Percentiles rank a stretch among this genome's conserved stretches.
These are phyloP conservation scores for Malassezia cuniculi DNA, from an alignment of 1,284 basidiomycete species.

Conservation along the genomic window DNA sequence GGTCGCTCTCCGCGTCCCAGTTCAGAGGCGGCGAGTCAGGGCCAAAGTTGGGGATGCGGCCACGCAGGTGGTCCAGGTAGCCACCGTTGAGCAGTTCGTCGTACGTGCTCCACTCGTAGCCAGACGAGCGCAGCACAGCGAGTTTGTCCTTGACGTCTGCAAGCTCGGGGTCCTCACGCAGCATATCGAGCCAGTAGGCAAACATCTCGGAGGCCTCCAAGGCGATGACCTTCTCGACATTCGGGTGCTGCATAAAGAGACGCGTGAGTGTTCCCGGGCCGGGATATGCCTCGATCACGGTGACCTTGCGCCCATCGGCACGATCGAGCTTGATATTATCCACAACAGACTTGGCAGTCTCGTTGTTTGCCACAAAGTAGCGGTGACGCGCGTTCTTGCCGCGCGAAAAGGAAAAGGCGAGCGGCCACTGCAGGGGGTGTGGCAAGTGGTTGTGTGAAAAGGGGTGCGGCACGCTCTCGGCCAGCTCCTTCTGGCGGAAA, in stretches of 20 bases:
- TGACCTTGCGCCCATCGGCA: constrained; percentile 23
- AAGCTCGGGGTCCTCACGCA: constrained; percentile 16
- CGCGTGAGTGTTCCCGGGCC: constrained; percentile 35
- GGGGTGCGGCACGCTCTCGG: too few species aligned
- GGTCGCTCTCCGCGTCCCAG: constrained; percentile 14
- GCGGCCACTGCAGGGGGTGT: constrained; percentile 19
- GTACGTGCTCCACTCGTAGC: constrained; percentile 29
- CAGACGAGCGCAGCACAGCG: constrained; percentile 16
- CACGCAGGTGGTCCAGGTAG: constrained; percentile 23
- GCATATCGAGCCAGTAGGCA: constrained; percentile 11
- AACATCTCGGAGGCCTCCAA: constrained; percentile 24
- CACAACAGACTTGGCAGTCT: constrained; percentile 21
- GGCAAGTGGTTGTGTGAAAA: constrained; percentile 28
- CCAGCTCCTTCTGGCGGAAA: constrained; percentile 9
- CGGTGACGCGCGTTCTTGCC: constrained; percentile 17
- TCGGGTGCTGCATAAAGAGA: constrained; percentile 22
- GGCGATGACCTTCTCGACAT: constrained; percentile 40
- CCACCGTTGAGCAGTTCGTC: constrained; percentile 17
- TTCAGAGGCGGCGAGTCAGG: constrained; percentile 7
- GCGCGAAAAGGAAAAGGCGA: constrained; percentile 16
- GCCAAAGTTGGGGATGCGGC: constrained; percentile 12
- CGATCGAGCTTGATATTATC: constrained; percentile 16
- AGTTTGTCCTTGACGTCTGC: constrained; percentile 14
- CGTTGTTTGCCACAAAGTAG: constrained; percentile 29
- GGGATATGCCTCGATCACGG: constrained; percentile 38